Evolutionary conservation across 495 filamentous ascomycete species (phyloP).

Genomic region (Neurospora sp.): DNA sequence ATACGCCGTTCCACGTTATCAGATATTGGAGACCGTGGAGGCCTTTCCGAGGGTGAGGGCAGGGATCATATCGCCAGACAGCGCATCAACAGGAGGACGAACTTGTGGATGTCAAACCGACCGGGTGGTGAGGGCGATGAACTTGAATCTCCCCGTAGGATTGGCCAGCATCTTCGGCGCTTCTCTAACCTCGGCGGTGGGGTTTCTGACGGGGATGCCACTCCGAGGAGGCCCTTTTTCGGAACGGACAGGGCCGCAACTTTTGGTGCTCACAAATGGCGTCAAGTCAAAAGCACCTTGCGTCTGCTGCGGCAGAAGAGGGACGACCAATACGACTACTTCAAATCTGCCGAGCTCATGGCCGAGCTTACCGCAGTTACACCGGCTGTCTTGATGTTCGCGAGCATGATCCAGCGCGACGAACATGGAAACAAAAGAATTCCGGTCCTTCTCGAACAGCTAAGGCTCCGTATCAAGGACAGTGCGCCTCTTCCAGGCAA

Average conservation of each 20-base stretch:
- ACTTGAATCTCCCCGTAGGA: constrained; percentile 44
- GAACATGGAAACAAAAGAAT: constrained; percentile 93
- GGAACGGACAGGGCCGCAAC: constrained; percentile 60
- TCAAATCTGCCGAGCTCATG: constrained; percentile 92
- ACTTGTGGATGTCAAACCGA: constrained; percentile 36
- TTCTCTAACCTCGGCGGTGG: constrained; percentile 59
- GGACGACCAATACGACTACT: constrained; percentile 79
- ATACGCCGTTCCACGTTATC: constrained; percentile 60
- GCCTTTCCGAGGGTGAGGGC: constrained; percentile 83
- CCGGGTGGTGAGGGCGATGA: constrained; percentile 31
- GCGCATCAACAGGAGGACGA: constrained; percentile 46
- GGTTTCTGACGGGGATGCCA: constrained; percentile 42
- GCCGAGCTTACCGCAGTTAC: constrained; percentile 87
- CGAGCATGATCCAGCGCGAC: constrained; percentile 94
- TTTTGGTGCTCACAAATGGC: constrained; percentile 77
- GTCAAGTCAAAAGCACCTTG: constrained; percentile 72
- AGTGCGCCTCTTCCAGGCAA: constrained; percentile 52
- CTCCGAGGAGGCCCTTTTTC: constrained; percentile 41
- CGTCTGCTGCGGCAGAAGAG: constrained; percentile 75
- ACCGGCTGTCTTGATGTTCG: constrained; percentile 84
- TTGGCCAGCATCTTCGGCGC: constrained; percentile 63
- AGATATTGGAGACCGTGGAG: constrained; percentile 58
- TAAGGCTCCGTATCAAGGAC: constrained; percentile 79
- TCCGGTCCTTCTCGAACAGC: constrained; percentile 87
- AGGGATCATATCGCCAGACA: constrained; percentile 54